Evolutionary conservation across 2,329 filamentous ascomycete genomes (phyloP), one percentile per base, ranked within the genome.

Genomic region (Arthrobotrys sinensis): DNA sequence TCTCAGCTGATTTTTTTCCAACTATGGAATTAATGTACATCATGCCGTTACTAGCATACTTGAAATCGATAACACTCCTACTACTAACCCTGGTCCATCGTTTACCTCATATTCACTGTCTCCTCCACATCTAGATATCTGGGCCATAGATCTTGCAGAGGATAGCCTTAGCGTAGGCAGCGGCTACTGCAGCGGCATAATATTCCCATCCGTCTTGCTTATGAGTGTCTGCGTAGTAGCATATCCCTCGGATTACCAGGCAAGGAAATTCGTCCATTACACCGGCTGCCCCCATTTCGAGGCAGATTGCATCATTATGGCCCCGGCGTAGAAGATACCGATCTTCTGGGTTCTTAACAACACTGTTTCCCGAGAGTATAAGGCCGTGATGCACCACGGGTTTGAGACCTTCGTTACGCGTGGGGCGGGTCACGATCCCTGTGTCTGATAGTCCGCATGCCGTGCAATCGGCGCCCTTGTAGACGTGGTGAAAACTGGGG

Each of bases 261-360:
- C 34, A 62, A 24, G 55, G 55, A 8, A 43, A 11, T 11, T 24
- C 34, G 6, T 62, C 34, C 36, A 45, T 24, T 10, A 62, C 7
- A 4, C 24, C 50, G 3, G 50, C 32, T 3, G 50, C 32, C 32
- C 32, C 32, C 43, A 48, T 64, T 16, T 64, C 40, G 40, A 46
- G 48, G 14, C 40, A 64, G 3, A 64, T 64, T 8, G 24, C 40
- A 32, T 63, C 19, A 4, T 63, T 34, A 4, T 46, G 19, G 6
- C 57, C 57, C 1, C 38, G 57, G 43, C 38, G 57, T 43, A 63
- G 21, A 2, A 3, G 34, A 63, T 63, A n/a, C 7, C 38, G 57
- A 34, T 34, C 19, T 16, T n/a, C n/a, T 8, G 60, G 60, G 4
- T 48, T 48, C 14, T 46, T 46, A 1, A 45, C 12, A 24, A 63